Evolutionary conservation across 1,139 yeast genomes (phyloP).

Genomic region (Pichia sp.): DNA sequence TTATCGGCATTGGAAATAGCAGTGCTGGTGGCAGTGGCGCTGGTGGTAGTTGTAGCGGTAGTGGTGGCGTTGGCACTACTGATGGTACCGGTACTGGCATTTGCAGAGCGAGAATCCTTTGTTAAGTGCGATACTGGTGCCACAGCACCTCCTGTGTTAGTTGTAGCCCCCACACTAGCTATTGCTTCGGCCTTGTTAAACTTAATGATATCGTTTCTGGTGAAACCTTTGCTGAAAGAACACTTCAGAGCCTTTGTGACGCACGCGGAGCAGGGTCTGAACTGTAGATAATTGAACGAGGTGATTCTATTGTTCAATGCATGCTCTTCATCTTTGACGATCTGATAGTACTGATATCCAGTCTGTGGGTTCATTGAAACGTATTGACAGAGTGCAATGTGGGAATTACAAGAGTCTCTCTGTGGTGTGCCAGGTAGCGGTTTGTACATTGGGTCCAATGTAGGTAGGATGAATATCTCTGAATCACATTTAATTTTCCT

Average conservation of each 20-base stretch:
- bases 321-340: conserved; percentile 16
- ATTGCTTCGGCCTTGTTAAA: conserved; percentile 25
- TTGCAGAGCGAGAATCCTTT: no score
- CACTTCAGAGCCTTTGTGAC: conserved; percentile 37
- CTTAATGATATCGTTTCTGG: conserved; percentile 45
- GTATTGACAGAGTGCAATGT: conserved; percentile 25
- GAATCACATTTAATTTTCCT: conserved; percentile 75
- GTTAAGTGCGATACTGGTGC: no score
- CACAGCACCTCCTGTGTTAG: no score
- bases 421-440: background rate
- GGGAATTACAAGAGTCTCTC: conserved; percentile 10
- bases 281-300: conserved; percentile 34
- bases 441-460: conserved; percentile 12
- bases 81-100: no score
- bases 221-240: conserved; percentile 50
- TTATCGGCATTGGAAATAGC: no score
- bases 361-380: conserved; percentile 16
- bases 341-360: conserved; percentile 24
- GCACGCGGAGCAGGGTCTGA: conserved; percentile 46
- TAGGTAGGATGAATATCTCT: conserved; percentile 34
- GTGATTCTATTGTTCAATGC: conserved; percentile 12
- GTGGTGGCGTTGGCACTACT: no score
- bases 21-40: no score
- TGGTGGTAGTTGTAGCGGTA: no score
- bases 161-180: no score